Evolutionary conservation across 345 rosid species (phyloP), one percentile per base, ranked within the genome.

Genomic region (Eucalyptus pauciflora): DNA sequence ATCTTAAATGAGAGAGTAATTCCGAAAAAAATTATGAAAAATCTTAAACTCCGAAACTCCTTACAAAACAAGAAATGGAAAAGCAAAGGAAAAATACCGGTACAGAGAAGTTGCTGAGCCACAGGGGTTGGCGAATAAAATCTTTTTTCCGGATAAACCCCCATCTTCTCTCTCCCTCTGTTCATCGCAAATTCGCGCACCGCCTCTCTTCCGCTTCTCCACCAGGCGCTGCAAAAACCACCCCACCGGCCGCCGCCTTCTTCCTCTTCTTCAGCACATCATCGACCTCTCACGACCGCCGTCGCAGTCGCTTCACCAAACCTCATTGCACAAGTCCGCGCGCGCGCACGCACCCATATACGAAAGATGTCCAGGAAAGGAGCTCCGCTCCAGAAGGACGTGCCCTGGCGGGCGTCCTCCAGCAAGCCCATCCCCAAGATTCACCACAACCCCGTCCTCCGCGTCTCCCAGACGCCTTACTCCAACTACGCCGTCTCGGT

Each of bases 381-480:
- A 43, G 93, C 93, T 16, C 88, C 91, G 83, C 95, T 96, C 56
- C 96, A 91, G 71, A 95, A 93, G 89, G 99, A 97, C 81, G 99
- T 91, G 41, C 99, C 98, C 7, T 96, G 99, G 99, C 91, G 99
- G 87, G 96, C 93, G 37, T 90, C 97, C 2, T 86, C 96, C 6
- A 89, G 85, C n/a, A 97, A 91, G 88, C 94, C 97, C 87, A 43
- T 97, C 83, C 98, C 99, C 86, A 96, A 89, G 92, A 95, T 97
- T 87, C 95, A 94, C 89, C 96, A 91, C 87, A 92, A 96, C 67
- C 96, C 97, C 56, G 31, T 96, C 91, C 94, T 96, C 48, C 92
- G 94, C 87, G 89, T 97, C 87, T 86, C 96, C 46, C 92, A 92
- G 22, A 90, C 91, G 69, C 96, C 98, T 37, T 91, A 90, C 29